Conservation (phyloP, 2,329 filamentous ascomycete species). For the Cordyceps farinosa region DNA sequence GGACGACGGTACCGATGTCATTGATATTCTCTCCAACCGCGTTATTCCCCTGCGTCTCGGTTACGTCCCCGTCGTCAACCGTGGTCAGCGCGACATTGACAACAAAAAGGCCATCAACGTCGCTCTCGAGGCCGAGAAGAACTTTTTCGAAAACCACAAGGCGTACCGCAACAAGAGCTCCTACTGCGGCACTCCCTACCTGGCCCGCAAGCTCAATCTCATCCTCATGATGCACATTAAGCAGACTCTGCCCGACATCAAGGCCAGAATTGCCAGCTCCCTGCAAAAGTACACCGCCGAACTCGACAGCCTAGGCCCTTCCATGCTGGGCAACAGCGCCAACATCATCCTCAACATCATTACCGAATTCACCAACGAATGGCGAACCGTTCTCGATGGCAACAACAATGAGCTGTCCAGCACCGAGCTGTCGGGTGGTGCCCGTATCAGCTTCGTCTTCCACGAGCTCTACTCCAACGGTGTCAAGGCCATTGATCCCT, state of each 20-base stretch:
- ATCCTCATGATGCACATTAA: constrained; percentile 99
- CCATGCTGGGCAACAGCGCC: constrained; percentile 89
- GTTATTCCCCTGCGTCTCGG: constrained; percentile 93
- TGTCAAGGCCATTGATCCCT: constrained; percentile 95
- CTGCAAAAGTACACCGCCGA: constrained; percentile 87
- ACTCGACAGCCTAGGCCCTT: constrained; percentile 79
- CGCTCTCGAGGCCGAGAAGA: constrained; percentile 89
- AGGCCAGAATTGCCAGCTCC: constrained; percentile 90
- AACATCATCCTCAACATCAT: constrained; percentile 99
- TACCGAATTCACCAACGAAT: constrained; percentile 97
- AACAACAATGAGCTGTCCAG: constrained; percentile 96
- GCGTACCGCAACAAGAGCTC: constrained; percentile 98
- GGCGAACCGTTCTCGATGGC: constrained; percentile 90
- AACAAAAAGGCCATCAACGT: constrained; percentile 93
- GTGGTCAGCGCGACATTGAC: constrained; percentile 96
- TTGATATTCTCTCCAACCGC: constrained; percentile 95
- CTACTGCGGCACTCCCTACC: constrained; percentile 96
- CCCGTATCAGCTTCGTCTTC: constrained; percentile 98
- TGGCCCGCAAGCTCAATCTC: constrained; percentile 93
- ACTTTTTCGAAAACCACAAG: constrained; percentile 98
- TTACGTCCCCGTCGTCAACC: constrained; percentile 96
- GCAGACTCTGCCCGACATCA: constrained; percentile 97
- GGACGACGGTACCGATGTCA: constrained; percentile 97
- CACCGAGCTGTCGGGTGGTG: constrained; percentile 89
- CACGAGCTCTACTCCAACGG: constrained; percentile 97